These are phyloP conservation scores for Fusarium zealandicum DNA, from an alignment of 2,329 filamentous ascomycete genomes.

Conservation along the genomic window DNA sequence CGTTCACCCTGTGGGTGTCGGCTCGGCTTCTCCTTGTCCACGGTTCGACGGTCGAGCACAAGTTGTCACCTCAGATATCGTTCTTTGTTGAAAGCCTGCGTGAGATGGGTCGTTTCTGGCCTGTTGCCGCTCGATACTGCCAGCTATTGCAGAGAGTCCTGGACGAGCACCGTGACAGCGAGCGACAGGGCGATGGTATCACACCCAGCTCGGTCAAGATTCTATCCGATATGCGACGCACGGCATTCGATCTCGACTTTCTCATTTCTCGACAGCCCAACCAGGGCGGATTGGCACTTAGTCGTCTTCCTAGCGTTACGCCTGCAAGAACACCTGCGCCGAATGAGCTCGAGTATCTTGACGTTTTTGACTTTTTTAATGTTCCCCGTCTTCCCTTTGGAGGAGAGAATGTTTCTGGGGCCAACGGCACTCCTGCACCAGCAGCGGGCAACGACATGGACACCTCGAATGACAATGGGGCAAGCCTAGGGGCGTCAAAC, in stretches of 20 bases:
- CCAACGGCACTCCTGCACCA: conserved; percentile 28
- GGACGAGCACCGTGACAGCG: conserved; percentile 83
- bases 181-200: conserved; percentile 74
- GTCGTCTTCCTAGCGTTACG: conserved; percentile 60
- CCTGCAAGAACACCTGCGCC: conserved; percentile 74
- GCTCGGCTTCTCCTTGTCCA: conserved; percentile 87
- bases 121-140: conserved; percentile 83
- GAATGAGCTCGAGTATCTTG: conserved; percentile 87
- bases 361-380: conserved; percentile 96
- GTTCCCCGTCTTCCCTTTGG: conserved; percentile 73
- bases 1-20: conserved; percentile 91
- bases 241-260: conserved; percentile 89
- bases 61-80: conserved; percentile 78
- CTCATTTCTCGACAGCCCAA: conserved; percentile 83
- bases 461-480: conserved; percentile 38
- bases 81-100: conserved; percentile 84
- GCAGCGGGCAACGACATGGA: conserved; percentile 40
- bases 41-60: conserved; percentile 86
- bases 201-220: conserved; percentile 87
- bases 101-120: conserved; percentile 84
- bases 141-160: conserved; percentile 81
- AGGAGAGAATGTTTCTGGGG: conserved; percentile 45
- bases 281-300: conserved; percentile 50
- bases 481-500: conserved; percentile 52
- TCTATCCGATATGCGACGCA: conserved; percentile 88